A percentile compares a stretch with the other conserved stretches of the same genome.
Conservation (phyloP, 768 basidiomycete genomes). For the Flagelloscypha sp. region DNA sequence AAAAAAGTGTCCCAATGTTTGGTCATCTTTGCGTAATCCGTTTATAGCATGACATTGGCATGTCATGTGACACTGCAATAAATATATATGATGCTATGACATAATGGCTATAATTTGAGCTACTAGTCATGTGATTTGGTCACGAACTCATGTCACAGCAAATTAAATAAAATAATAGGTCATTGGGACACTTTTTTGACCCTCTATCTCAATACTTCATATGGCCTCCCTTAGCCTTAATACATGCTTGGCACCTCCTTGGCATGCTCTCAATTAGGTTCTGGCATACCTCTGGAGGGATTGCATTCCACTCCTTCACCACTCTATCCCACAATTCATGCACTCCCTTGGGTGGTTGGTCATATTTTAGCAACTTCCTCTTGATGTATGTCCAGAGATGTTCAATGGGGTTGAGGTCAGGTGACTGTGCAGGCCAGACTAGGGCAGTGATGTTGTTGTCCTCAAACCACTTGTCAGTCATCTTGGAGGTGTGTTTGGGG, state of each 20-base stretch:
- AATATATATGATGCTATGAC: too few species aligned
- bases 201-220: constrained; percentile 1
- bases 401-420: constrained; percentile 14
- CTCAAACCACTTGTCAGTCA: constrained; percentile 11
- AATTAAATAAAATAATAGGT: too few species aligned
- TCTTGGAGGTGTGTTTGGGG: constrained; percentile 11
- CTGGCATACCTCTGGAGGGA: constrained; percentile 7
- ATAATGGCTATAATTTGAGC: too few species aligned
- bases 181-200: too few species aligned
- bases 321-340: constrained; percentile 8
- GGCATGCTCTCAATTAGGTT: constrained; percentile 12
- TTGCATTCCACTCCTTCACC: constrained; percentile 8
- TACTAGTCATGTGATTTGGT: too few species aligned
- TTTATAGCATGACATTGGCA: too few species aligned
- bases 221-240: constrained; percentile 4
- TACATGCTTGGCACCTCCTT: constrained; percentile 11
- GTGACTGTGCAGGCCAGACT: constrained; percentile 12
- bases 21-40: too few species aligned
- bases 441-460: constrained; percentile 8
- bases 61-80: too few species aligned
- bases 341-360: constrained; percentile 4
- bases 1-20: too few species aligned
- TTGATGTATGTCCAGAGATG: constrained; percentile 10
- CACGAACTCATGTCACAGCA: too few species aligned
- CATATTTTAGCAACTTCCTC: constrained; percentile 4